Percentiles rank a stretch among this genome's conserved stretches.
Evolutionary conservation across 306 rosid species (phyloP).

Genomic region (Cucurbita ficifolia): DNA sequence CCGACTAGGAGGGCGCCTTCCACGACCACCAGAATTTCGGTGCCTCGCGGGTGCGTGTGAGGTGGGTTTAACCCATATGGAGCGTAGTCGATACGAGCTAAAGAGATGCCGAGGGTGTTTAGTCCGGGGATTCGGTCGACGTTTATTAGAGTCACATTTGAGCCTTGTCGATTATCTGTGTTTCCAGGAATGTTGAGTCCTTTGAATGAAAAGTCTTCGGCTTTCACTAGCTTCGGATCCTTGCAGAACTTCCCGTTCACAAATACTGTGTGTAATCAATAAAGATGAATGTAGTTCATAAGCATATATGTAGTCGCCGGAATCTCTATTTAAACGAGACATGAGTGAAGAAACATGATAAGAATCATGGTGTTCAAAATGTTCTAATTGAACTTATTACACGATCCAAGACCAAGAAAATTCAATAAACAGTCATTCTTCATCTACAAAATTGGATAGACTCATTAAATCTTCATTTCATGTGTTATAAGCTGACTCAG

Average conservation of each 20-base stretch:
- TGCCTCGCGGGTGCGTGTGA: background rate
- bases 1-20: background rate
- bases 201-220: background rate
- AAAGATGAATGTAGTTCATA: no score
- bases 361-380: no score
- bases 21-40: background rate
- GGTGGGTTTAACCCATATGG: background rate
- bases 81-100: background rate
- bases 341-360: no score
- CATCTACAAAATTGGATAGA: no score
- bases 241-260: background rate
- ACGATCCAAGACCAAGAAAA: no score
- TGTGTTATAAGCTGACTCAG: no score
- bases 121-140: background rate
- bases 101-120: background rate
- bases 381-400: no score
- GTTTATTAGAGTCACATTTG: background rate
- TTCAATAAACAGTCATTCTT: no score
- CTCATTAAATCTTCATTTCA: no score
- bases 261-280: background rate
- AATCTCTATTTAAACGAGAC: no score
- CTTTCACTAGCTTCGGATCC: background rate
- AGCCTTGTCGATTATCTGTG: background rate
- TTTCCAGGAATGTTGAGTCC: background rate
- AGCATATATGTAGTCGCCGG: no score